Evolutionary conservation across 352 stramenopile genomes (phyloP), one percentile per base, ranked within the genome.

Genomic region (Phytophthora kernoviae): DNA sequence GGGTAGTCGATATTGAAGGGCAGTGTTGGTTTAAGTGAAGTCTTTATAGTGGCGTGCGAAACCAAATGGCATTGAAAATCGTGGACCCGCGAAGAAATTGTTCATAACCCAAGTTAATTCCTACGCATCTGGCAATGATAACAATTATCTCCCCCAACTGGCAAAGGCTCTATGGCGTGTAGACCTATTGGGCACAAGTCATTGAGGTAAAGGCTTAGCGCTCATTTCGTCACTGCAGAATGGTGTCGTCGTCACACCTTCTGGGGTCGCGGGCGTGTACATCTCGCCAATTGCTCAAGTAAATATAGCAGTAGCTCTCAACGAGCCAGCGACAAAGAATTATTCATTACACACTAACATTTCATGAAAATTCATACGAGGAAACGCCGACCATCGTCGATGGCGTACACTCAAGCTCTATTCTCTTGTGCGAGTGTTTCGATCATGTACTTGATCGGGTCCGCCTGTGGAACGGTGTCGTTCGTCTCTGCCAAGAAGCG

Each of bases 121-220:
- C 22, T 39, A 40, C 50, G 36, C 49, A 65, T 62, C 60, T 58
- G 56, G 51, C 56, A 46, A 18, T 34, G 41, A 11, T 26, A 62
- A 50, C 46, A 22, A 58, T 69, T 48, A 37, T 40, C 27, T 49
- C 44, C 17, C 4, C 15, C 20, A 47, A 41, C 21, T 40, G 39
- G 51, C 2, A 30, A 30, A 30, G 6, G 3, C 24, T 30, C 24
- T 30, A 30, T 30, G 24, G 24, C 24, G 24, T 7, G 6, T 30
- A 7, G 24, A 30, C 24, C 6, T 30, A 30, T 30, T 30, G 24
- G 3, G 24, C 6, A 6, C 24, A 30, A 30, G 24, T 30, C 24
- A 30, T 30, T 30, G 24, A 30, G 24, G 24, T 30, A 30, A 30
- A 30, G 6, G 24, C 24, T 30, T 30, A 6, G 24, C 6, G 24